Conservation (phyloP, 306 rosid genomes). For the Malus domestica region ASM211411v1 NC_041790.1:21193001-21193500, state of each 20-base stretch:
- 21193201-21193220: slow-evolving; percentile 42
- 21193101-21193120: not conserved
- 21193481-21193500: slow-evolving; percentile 33
- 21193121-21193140: slow-evolving; percentile 14
- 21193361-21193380: slow-evolving; percentile 35
- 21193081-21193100: not conserved
- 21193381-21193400: slow-evolving; percentile 33
- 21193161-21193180: slow-evolving; percentile 19
- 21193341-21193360: slow-evolving; percentile 33
- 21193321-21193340: slow-evolving; percentile 40
- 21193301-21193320: slow-evolving; percentile 48
- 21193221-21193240: slow-evolving; percentile 86
- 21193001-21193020: slow-evolving; percentile 13
- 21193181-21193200: slow-evolving; percentile 13
- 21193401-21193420: slow-evolving; percentile 70
- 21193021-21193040: not conserved
- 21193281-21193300: slow-evolving; percentile 44
- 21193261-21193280: slow-evolving; percentile 22
- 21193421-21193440: slow-evolving; percentile 47
- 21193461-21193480: slow-evolving; percentile 17
- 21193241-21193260: slow-evolving; percentile 52
- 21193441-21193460: slow-evolving; percentile 42
- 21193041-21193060: not conserved
- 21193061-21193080: not conserved
- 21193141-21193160: not conserved